Conservation (phyloP, 2,329 filamentous ascomycete species). For the Pseudopyricularia cyperi region DNA sequence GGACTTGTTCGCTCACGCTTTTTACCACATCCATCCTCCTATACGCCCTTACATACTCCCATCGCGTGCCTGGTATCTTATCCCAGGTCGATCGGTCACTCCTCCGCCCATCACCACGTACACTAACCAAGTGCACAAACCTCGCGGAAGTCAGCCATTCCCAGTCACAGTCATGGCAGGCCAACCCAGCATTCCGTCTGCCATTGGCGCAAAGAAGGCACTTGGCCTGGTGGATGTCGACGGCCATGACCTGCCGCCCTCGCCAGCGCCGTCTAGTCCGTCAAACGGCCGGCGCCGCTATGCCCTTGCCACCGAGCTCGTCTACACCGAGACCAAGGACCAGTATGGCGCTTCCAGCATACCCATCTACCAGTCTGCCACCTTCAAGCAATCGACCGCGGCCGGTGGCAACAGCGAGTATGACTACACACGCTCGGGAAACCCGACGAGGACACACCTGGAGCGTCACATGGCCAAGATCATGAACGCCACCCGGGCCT, state of each 20-base stretch:
- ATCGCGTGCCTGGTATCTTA: no score
- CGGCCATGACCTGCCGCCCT: constrained; percentile 76
- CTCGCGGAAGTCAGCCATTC: not conserved
- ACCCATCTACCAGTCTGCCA: constrained; percentile 96
- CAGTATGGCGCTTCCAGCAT: constrained; percentile 95
- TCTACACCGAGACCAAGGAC: constrained; percentile 91
- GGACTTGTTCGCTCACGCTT: not conserved
- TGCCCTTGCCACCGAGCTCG: constrained; percentile 87
- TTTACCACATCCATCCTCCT: no score
- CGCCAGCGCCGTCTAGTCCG: constrained; percentile 85
- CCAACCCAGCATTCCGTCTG: not conserved
- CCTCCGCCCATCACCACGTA: no score
- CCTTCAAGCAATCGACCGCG: constrained; percentile 86
- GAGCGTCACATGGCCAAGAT: constrained; percentile 97
- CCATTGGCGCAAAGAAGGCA: constrained; percentile 1
- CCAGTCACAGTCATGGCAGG: not conserved
- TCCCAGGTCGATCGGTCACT: no score
- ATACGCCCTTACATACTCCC: no score
- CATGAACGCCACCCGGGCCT: constrained; percentile 84
- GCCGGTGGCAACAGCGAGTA: constrained; percentile 69
- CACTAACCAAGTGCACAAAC: no score
- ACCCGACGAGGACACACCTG: constrained; percentile 89
- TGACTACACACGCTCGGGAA: constrained; percentile 96
- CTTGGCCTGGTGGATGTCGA: constrained; percentile 55
- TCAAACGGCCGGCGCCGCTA: constrained; percentile 71